These are phyloP conservation scores for Boletus reticuloceps DNA, from an alignment of 768 basidiomycete species.

Conservation along the genomic window DNA sequence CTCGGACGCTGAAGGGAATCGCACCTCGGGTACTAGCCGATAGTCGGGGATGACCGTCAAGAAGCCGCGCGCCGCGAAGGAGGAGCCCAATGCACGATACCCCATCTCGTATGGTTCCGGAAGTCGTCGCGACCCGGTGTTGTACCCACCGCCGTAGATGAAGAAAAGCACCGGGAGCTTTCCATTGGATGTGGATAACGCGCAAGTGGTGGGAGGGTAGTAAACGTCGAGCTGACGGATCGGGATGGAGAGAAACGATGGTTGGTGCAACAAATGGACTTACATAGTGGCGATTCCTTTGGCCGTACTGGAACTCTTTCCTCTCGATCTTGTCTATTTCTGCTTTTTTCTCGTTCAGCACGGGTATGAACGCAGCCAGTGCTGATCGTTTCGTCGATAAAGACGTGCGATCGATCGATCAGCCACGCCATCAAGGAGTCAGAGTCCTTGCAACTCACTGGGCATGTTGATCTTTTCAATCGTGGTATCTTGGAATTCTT, in stretches of 20 bases:
- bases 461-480: conserved; percentile 32
- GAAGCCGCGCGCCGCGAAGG: conserved; percentile 58
- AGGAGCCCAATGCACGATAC: conserved; percentile 58
- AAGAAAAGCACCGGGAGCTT: conserved; percentile 57
- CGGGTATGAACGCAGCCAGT: conserved; percentile 44
- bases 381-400: too few species aligned
- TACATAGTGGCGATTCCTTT: conserved; percentile 39
- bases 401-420: conserved; percentile 7
- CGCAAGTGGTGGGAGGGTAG: conserved; percentile 42
- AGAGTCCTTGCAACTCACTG: conserved; percentile 27
- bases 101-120: conserved; percentile 46
- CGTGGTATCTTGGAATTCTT: conserved; percentile 27
- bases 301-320: conserved; percentile 58
- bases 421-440: not conserved
- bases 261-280: not conserved
- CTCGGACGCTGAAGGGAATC: conserved; percentile 53
- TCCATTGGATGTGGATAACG: conserved; percentile 20
- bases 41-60: conserved; percentile 70
- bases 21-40: conserved; percentile 54
- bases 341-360: conserved; percentile 46
- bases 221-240: conserved; percentile 60
- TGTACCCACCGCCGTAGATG: conserved; percentile 67
- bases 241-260: not conserved
- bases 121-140: conserved; percentile 46
- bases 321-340: conserved; percentile 47